Base-by-base conservation (phyloP, 2,329 filamentous ascomycete genomes). In the Stachybotrys chartarum region DNA sequence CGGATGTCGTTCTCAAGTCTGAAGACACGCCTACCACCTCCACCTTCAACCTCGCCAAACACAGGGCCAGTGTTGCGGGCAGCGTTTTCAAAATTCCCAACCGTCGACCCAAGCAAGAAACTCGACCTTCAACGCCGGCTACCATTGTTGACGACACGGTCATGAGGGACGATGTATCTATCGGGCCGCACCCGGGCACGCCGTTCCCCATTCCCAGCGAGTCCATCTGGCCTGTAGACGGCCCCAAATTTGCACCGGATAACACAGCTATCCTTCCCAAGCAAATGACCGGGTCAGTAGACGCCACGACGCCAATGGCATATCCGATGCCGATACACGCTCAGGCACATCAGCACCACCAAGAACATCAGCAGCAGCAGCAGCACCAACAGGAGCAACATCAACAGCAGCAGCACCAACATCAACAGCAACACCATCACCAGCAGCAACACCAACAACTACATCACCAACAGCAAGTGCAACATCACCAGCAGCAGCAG, bases 171-270 rank as follows among this genome's bases (percentile, higher is more conserved):
- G 70, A 72, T 51, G 55, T 61, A 44, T 63, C 65, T 31, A 58
- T 61, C 52, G 72, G 70, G 3, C 72, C 68, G 57, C 72, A 75
- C 57, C 72, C 72, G 1, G 72, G 72, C 52, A 75, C 72, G 11
- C 72, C 72, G 5, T 72, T 72, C 59, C 67, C 67, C 4, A 74
- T 75, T 49, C 72, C 72, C 16, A 70, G 69, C 53, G 71, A 73
- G 56, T 62, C 61, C 10, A 63, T 66, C 30, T 72, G 72, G 68
- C 67, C 71, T 4, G 61, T 68, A n/a, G 70, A 72, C 48, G 69
- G 70, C 6, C 71, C 71, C 53, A 71, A 71, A 59, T 73, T 74
- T 56, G 70, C 70, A 7, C 70, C 71, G 8, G 71, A 74, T 42
- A 57, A 57, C 31, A 58, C 62, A 6, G 59, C 56, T 12, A 58